A percentile compares a stretch with the other conserved stretches of the same genome.
These are phyloP conservation scores for Aureobasidium leucospermi DNA, from an alignment of 2,329 filamentous ascomycete genomes.

Conservation along the genomic window DNA sequence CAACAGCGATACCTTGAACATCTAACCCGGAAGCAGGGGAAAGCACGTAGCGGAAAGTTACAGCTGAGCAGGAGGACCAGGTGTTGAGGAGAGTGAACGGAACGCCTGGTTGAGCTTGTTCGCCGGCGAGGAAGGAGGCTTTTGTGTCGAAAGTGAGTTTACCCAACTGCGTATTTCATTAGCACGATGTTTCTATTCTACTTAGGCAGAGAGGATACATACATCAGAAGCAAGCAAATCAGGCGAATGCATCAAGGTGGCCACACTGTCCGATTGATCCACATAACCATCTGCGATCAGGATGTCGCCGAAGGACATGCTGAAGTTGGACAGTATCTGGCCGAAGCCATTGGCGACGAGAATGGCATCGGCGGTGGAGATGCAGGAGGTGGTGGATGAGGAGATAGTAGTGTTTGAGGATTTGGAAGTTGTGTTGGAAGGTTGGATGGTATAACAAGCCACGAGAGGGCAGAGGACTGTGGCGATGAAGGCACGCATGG, in stretches of 20 bases:
- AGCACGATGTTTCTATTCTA: not conserved
- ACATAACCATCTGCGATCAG: slow-evolving; percentile 21
- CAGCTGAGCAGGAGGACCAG: slow-evolving; percentile 22
- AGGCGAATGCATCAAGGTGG: slow-evolving; percentile 22
- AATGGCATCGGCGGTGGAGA: slow-evolving; percentile 18
- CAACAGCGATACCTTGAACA: slow-evolving; percentile 18
- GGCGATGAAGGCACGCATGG: not conserved
- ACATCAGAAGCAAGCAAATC: not conserved
- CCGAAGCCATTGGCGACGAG: slow-evolving; percentile 24
- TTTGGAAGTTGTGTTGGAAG: not conserved
- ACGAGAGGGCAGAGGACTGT: not conserved
- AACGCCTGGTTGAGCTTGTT: slow-evolving; percentile 25
- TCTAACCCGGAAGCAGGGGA: slow-evolving; percentile 19
- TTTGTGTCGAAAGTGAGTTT: slow-evolving; percentile 21
- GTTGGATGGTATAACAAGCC: not conserved
- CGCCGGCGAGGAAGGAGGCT: slow-evolving; percentile 23
- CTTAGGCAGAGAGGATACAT: too few relatives aligned
- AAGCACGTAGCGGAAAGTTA: slow-evolving; percentile 25
- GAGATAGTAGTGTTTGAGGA: not conserved
- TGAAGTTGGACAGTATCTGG: slow-evolving; percentile 24
- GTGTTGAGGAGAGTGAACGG: slow-evolving; percentile 25
- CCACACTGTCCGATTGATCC: slow-evolving; percentile 28
- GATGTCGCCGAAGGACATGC: slow-evolving; percentile 19
- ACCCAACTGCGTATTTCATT: not conserved
- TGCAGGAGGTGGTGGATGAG: not conserved